A percentile compares a stretch with the other conserved stretches of the same genome.
phyloP scores from a whole-genome alignment of 176 grass and related monocot species.

The Musa schizocarpa region DNA sequence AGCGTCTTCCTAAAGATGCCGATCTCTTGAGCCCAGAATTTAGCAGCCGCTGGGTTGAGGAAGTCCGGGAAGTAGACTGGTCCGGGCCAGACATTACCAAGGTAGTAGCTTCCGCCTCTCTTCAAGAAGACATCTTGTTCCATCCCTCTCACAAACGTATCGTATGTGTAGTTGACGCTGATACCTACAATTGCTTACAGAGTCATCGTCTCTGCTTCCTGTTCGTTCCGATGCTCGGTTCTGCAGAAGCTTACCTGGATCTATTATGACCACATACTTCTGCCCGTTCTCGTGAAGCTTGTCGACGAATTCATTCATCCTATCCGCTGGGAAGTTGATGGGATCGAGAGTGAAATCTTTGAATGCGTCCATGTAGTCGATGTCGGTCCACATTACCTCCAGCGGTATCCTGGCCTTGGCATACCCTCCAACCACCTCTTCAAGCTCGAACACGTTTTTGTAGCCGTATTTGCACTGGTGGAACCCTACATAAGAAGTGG shows the following conservation, averaged over 20 bases:
- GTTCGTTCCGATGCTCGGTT: too few species aligned
- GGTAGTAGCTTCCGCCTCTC: slow-evolving; percentile 51
- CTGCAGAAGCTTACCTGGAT: slow-evolving; percentile 41
- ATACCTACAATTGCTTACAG: slow-evolving; percentile 37
- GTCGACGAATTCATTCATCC: slow-evolving; percentile 49
- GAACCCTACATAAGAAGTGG: slow-evolving; percentile 40
- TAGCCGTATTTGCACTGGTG: slow-evolving; percentile 82
- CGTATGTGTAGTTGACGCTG: slow-evolving; percentile 44
- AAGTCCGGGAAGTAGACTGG: slow-evolving; percentile 80
- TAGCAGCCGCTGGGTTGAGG: slow-evolving; percentile 38
- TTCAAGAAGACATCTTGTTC: slow-evolving; percentile 60
- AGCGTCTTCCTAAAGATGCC: slow-evolving; percentile 45
- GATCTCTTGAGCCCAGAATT: slow-evolving; percentile 69
- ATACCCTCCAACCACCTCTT: slow-evolving; percentile 66
- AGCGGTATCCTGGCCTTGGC: slow-evolving; percentile 63
- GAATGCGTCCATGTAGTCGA: slow-evolving; percentile 85
- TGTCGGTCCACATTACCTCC: slow-evolving; percentile 96
- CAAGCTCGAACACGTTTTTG: slow-evolving; percentile 44
- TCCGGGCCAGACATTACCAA: slow-evolving; percentile 73
- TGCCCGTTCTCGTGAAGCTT: slow-evolving; percentile 56
- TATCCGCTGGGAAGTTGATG: slow-evolving; percentile 48
- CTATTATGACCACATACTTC: slow-evolving; percentile 78
- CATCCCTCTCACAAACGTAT: slow-evolving; percentile 41
- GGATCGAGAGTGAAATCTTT: slow-evolving; percentile 79
- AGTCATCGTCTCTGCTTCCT: background rate